Evolutionary conservation across 495 filamentous ascomycete species (phyloP), one percentile per base, ranked within the genome.

Genomic region (Lasiosphaeris hirsuta): DNA sequence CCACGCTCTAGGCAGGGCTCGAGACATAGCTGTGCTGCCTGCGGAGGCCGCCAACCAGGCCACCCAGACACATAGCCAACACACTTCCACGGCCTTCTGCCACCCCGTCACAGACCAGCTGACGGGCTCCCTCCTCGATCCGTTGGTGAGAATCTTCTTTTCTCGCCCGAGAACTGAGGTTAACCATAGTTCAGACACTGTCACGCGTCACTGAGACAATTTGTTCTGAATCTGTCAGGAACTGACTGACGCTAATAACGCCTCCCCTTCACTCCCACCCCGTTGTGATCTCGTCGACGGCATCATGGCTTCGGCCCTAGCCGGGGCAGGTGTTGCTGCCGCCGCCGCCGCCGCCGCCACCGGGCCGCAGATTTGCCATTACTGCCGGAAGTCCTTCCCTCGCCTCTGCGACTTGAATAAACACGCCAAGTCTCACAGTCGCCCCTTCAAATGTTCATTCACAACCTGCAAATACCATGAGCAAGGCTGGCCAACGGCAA

Each of bases 371-470:
- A 39, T 47, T 51, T 72, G 70, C 54, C 56, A 67, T 6, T 72
- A 75, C 39, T 97, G 92, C 70, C 81, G 84, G 62, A 96, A 93
- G 70, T 79, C 86, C 51, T 97, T 96, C 79, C 88, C 88, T 69
- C 82, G 92, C 36, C 88, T 88, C 7, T 97, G 92, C 72, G 92
- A 96, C 69, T 74, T 96, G 49, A 95, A 82, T 51, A 98, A 98
- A 74, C 94, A 98, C 68, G 87, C 92, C 72, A 98, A 97, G 74
- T 96, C 93, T 1, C 94, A 98, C 69, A 88, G 86, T 10, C 88
- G 94, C 17, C 94, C 94, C 2, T 97, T 86, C 86, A 97, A 97
- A 71, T 98, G 94, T 69, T 75, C 78, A 3, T 75, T 87, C 6
- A 51, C 75, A 13, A 78, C 72, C 11, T 98, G 94, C 85, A 94